These are phyloP conservation scores for Ogataea ramenticola DNA, from an alignment of 805 yeast genomes.

Conservation along the genomic window DNA sequence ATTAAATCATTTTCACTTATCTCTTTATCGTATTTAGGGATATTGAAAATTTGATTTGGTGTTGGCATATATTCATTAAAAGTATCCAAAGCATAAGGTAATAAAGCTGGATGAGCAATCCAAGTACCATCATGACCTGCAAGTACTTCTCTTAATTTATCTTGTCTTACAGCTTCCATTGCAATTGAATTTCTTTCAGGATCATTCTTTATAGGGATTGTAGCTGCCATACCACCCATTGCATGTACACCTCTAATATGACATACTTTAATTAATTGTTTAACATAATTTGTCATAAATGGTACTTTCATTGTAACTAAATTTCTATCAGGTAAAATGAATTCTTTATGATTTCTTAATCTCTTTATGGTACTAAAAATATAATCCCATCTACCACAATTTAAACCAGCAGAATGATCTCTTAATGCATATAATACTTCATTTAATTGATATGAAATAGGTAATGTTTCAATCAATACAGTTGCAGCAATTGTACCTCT, in stretches of 20 bases:
- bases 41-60: conserved; percentile 59
- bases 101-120: conserved; percentile 85
- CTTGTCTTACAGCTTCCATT: conserved; percentile 65
- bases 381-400: conserved; percentile 89
- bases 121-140: conserved; percentile 87
- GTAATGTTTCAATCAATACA: conserved; percentile 74
- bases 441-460: conserved; percentile 83
- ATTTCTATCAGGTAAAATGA: conserved; percentile 71
- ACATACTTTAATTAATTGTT: conserved; percentile 63
- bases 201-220: conserved; percentile 73
- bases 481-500: conserved; percentile 80
- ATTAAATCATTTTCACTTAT: conserved; percentile 52
- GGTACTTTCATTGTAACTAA: conserved; percentile 77
- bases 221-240: conserved; percentile 90
- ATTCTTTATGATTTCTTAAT: conserved; percentile 59
- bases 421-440: conserved; percentile 73
- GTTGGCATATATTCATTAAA: conserved; percentile 76
- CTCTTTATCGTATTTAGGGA: conserved; percentile 31
- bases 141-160: conserved; percentile 67
- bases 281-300: conserved; percentile 74
- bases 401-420: conserved; percentile 72
- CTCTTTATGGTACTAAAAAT: conserved; percentile 75
- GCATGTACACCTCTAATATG: conserved; percentile 79
- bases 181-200: conserved; percentile 55
- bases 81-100: conserved; percentile 62